A percentile compares a stretch with the other conserved stretches of the same genome.
phyloP scores from a whole-genome alignment of 257 asterid genomes.

The Ilex asprella region DNA sequence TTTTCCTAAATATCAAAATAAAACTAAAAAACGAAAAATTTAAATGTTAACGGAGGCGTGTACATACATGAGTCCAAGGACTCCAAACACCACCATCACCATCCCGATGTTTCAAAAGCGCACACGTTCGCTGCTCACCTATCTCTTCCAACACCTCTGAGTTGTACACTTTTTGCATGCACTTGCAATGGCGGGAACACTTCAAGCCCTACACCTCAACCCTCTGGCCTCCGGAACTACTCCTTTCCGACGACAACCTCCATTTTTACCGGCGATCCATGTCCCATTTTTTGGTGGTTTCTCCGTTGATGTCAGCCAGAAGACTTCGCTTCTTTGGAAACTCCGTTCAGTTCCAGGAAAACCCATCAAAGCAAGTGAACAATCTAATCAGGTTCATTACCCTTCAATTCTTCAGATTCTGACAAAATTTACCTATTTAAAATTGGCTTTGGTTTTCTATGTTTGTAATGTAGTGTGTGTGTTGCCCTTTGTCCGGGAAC shows the following conservation, averaged over 20 bases:
- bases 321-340: conserved; percentile 4
- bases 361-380: conserved; percentile 35
- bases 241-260: conserved; percentile 14
- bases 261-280: conserved; percentile 1
- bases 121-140: too few species aligned
- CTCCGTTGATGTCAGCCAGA: conserved; percentile 9
- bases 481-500: too few species aligned
- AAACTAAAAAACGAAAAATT: too few species aligned
- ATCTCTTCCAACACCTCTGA: too few species aligned
- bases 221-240: conserved; percentile 25
- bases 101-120: too few species aligned
- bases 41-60: too few species aligned
- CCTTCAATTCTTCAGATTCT: neutral
- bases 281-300: conserved; percentile 10
- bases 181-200: conserved; percentile 44
- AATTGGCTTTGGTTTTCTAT: too few species aligned
- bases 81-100: too few species aligned
- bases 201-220: conserved; percentile 21
- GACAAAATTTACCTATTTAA: too few species aligned
- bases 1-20: too few species aligned
- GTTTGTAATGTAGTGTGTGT: too few species aligned
- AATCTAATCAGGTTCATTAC: conserved; percentile 36
- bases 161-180: neutral
- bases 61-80: too few species aligned
- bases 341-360: conserved; percentile 27